Evolutionary conservation across 1,284 basidiomycete species (phyloP).

Genomic region (Phlebopus sp.): DNA sequence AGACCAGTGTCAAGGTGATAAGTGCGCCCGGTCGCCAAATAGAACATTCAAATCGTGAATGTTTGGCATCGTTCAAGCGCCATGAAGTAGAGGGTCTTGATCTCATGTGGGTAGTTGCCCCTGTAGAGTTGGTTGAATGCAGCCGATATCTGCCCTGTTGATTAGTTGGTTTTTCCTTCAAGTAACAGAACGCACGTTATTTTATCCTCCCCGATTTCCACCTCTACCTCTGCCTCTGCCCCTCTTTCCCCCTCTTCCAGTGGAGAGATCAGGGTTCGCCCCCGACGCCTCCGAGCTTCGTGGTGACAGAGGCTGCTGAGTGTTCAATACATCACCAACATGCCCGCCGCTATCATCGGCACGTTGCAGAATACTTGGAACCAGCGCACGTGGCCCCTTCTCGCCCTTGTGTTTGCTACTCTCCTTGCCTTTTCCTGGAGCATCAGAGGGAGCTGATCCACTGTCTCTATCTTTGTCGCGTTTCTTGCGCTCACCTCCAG

Average conservation of each 20-base stretch:
- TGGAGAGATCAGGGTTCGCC: slow-evolving; percentile 1
- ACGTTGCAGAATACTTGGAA: slow-evolving; percentile 37
- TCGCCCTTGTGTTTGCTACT: slow-evolving; percentile 22
- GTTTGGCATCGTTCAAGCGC: too few species aligned
- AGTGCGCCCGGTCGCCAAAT: too few species aligned
- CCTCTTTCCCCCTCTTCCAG: slow-evolving; percentile 15
- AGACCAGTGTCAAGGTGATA: too few species aligned
- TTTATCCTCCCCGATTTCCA: slow-evolving; percentile 23
- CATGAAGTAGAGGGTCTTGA: too few species aligned
- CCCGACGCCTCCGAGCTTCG: slow-evolving; percentile 6
- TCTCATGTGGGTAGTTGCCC: too few species aligned
- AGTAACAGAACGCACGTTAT: too few species aligned
- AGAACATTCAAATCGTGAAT: too few species aligned
- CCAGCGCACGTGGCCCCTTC: slow-evolving; percentile 4
- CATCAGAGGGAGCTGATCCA: background rate
- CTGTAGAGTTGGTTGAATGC: too few species aligned
- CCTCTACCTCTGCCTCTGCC: slow-evolving; percentile 18
- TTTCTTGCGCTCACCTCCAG: slow-evolving; percentile 33
- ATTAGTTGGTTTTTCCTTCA: background rate
- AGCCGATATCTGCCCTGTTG: too few species aligned
- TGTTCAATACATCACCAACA: background rate
- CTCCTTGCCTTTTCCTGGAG: slow-evolving; percentile 20
- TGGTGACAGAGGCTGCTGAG: slow-evolving; percentile 17
- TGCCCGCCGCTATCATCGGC: slow-evolving; percentile 24
- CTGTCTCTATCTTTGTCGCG: slow-evolving; percentile 23